These are phyloP conservation scores for Rachicladosporium sp. DNA, from an alignment of 2,329 filamentous ascomycete genomes.

Conservation along the genomic window DNA sequence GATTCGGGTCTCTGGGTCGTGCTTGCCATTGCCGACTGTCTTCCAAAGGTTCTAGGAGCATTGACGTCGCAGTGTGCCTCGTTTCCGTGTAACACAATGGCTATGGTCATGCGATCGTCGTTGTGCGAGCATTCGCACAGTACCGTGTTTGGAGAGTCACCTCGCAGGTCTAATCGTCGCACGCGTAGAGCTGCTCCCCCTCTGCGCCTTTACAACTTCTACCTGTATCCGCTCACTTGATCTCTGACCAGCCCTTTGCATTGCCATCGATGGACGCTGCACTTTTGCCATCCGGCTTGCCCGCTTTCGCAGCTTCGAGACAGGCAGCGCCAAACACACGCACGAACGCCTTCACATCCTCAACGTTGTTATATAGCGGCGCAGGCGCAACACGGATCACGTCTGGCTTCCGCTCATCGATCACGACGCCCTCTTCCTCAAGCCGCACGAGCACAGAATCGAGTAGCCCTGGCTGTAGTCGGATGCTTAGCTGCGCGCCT, in stretches of 20 bases:
- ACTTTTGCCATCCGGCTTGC: not conserved
- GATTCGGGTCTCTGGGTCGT: no score
- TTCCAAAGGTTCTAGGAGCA: no score
- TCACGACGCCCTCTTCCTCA: constrained; percentile 57
- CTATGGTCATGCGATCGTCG: no score
- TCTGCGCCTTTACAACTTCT: no score
- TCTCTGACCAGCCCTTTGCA: constrained; percentile 6
- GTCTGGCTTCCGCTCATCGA: constrained; percentile 74
- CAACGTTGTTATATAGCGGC: constrained; percentile 71
- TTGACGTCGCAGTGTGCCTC: no score
- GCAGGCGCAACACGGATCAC: constrained; percentile 76
- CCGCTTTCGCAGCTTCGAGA: constrained; percentile 2
- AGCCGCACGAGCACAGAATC: constrained; percentile 54
- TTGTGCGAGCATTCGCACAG: no score
- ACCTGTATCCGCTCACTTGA: constrained; percentile 1
- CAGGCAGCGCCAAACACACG: constrained; percentile 38
- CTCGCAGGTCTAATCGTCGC: no score
- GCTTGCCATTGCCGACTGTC: no score
- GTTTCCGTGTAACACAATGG: no score
- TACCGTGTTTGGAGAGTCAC: no score
- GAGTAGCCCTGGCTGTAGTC: constrained; percentile 55
- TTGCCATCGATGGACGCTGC: constrained; percentile 4
- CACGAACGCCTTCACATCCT: constrained; percentile 55
- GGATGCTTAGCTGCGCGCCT: constrained; percentile 67
- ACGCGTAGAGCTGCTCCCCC: no score